phyloP scores from a whole-genome alignment of 495 filamentous ascomycete species.

The Astrothelium macrocarpum region DNA sequence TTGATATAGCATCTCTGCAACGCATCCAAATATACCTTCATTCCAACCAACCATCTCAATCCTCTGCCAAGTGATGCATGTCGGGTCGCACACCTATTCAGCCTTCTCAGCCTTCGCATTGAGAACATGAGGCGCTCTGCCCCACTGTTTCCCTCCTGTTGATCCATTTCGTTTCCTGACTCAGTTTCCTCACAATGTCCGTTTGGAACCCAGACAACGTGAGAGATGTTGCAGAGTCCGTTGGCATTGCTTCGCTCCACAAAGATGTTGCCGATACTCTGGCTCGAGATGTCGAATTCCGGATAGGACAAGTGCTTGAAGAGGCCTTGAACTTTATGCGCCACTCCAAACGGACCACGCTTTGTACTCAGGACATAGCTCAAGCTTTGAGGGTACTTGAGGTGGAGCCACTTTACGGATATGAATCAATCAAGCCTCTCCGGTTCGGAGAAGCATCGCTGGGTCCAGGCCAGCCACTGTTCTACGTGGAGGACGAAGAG shows the following conservation, averaged over 20 bases:
- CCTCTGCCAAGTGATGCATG: not conserved
- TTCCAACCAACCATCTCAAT: not conserved
- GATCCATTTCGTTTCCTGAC: not conserved
- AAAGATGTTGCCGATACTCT: constrained; percentile 78
- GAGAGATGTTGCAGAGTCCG: constrained; percentile 86
- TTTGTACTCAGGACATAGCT: constrained; percentile 77
- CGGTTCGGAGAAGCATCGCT: constrained; percentile 88
- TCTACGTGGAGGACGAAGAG: constrained; percentile 97
- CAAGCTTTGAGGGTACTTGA: constrained; percentile 76
- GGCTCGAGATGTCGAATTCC: constrained; percentile 88
- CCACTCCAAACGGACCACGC: constrained; percentile 66
- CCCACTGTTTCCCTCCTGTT: not conserved
- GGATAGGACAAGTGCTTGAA: constrained; percentile 80
- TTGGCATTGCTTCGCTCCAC: constrained; percentile 68
- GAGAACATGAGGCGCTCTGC: not conserved
- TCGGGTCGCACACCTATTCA: not conserved
- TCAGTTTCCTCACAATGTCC: constrained; percentile 24
- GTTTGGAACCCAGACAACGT: constrained; percentile 97
- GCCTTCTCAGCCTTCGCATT: not conserved
- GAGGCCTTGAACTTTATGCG: constrained; percentile 95
- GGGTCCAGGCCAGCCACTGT: constrained; percentile 89
- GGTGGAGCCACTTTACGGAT: constrained; percentile 91
- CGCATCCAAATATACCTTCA: not conserved
- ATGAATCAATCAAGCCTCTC: constrained; percentile 78
- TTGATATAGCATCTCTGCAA: not conserved